phyloP scores from a whole-genome alignment of 2,329 filamentous ascomycete species.

The Hyphodiscus sp. region DNA sequence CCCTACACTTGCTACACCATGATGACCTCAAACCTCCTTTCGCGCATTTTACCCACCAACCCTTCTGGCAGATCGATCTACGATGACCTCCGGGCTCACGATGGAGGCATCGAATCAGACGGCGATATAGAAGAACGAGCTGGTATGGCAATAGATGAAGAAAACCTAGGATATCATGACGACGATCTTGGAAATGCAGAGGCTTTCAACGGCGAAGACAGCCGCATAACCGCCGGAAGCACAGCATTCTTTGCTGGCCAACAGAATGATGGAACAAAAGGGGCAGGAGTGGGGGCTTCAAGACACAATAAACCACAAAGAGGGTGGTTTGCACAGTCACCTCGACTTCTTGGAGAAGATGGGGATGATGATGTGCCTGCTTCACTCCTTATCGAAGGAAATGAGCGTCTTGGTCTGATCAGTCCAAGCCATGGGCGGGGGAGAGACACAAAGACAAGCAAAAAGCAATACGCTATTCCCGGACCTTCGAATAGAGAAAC shows the following conservation, averaged over 20 bases:
- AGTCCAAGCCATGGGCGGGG: constrained; percentile 20
- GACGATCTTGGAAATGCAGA: constrained; percentile 28
- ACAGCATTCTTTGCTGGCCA: constrained; percentile 25
- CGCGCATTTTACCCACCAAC: constrained; percentile 28
- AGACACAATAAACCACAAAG: constrained; percentile 6
- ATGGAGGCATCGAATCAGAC: constrained; percentile 27
- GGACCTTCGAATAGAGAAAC: constrained; percentile 39
- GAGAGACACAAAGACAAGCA: constrained; percentile 11
- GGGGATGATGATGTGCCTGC: constrained; percentile 51
- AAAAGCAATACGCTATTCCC: constrained; percentile 29
- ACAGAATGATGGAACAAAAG: constrained; percentile 3
- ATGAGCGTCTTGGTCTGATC: constrained; percentile 29
- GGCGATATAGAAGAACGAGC: constrained; percentile 29
- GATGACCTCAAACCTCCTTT: constrained; percentile 31
- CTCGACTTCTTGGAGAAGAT: constrained; percentile 29
- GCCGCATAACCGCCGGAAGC: constrained; percentile 27
- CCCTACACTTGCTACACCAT: constrained; percentile 12
- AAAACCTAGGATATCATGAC: constrained; percentile 29
- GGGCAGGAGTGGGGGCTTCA: neutral
- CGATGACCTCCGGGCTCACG: constrained; percentile 29
- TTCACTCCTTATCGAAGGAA: constrained; percentile 54
- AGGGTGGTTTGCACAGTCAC: constrained; percentile 27
- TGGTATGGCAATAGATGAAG: constrained; percentile 29
- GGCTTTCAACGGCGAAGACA: constrained; percentile 27
- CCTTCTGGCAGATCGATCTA: constrained; percentile 29